phyloP scores from a whole-genome alignment of 306 rosid species.

The Carpinus viminea region DNA sequence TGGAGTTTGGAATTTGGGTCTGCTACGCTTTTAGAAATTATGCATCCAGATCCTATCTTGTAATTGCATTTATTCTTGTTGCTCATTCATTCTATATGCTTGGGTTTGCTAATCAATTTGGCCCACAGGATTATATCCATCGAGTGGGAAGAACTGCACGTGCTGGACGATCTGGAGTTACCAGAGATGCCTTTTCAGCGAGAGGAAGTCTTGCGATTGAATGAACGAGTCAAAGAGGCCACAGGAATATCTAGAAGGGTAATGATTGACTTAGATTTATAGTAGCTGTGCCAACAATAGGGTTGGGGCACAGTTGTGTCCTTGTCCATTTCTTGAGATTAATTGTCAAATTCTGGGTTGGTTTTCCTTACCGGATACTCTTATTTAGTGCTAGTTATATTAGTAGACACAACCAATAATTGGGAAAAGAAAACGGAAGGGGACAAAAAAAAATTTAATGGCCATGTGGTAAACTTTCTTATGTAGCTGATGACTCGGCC shows the following conservation, averaged over 20 bases:
- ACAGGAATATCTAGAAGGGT: conserved; percentile 69
- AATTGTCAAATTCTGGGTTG: too few relatives aligned
- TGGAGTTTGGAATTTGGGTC: neutral
- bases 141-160: conserved; percentile 98
- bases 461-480: neutral
- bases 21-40: neutral
- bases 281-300: neutral
- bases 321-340: neutral
- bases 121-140: conserved; percentile 77
- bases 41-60: neutral
- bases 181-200: conserved; percentile 62
- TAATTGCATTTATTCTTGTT: neutral
- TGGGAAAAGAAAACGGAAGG: too few relatives aligned
- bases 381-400: too few relatives aligned
- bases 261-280: neutral
- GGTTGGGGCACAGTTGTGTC: neutral
- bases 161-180: conserved; percentile 80
- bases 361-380: too few relatives aligned
- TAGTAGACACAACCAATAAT: too few relatives aligned
- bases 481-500: neutral
- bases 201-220: conserved; percentile 68
- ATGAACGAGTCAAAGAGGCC: conserved; percentile 73
- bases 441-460: neutral
- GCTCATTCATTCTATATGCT: neutral
- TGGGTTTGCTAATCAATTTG: conserved; percentile 26